Conservation (phyloP, 768 basidiomycete genomes). For the Pholiota microspora region DNA sequence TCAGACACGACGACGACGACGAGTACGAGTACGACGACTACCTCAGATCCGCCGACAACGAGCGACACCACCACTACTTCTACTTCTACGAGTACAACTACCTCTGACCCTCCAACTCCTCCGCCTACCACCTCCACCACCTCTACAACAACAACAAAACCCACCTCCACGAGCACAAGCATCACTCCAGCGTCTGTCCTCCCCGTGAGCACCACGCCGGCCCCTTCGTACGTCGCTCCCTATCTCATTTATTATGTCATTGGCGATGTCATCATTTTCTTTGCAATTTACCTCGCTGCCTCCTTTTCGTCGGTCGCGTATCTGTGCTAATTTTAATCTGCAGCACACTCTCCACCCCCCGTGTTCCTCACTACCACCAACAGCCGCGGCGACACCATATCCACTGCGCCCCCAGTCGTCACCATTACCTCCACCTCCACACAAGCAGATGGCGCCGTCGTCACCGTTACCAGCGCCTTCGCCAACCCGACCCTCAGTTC, state of each 20-base stretch:
- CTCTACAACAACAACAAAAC: too few species aligned
- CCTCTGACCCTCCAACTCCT: too few species aligned
- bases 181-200: background rate
- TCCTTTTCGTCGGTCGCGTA: background rate
- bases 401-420: constrained; percentile 53
- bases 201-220: background rate
- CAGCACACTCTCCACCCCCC: constrained; percentile 49
- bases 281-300: background rate
- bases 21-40: background rate
- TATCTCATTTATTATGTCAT: constrained; percentile 9
- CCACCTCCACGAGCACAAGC: background rate
- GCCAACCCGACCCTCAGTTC: constrained; percentile 72
- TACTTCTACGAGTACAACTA: background rate
- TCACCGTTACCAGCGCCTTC: constrained; percentile 60
- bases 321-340: constrained; percentile 29
- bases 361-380: constrained; percentile 64
- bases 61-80: constrained; percentile 4
- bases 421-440: constrained; percentile 59
- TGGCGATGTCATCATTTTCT: constrained; percentile 18
- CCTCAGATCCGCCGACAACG: background rate
- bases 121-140: too few species aligned
- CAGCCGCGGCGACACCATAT: constrained; percentile 43
- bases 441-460: constrained; percentile 45
- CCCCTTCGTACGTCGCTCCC: constrained; percentile 15
- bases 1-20: background rate